Evolutionary conservation across 1,139 yeast genomes (phyloP), one percentile per base, ranked within the genome.

Genomic region (Yamadazyma diospyri): DNA sequence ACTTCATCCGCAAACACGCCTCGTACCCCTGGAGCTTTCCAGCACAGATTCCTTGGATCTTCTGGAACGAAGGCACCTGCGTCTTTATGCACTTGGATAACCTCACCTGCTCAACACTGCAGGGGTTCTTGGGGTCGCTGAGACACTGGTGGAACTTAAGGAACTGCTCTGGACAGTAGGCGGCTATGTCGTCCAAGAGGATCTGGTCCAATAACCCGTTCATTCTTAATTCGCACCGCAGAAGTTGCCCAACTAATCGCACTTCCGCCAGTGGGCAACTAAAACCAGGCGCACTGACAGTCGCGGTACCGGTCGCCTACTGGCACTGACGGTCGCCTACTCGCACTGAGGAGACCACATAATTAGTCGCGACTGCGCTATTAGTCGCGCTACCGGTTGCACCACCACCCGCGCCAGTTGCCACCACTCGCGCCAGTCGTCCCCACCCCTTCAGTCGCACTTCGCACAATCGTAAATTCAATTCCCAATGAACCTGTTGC

Each of bases 81-180:
- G 64, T 59, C 47, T 66, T 69, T 40, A 81, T 81, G 53, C 89
- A 81, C 24, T 53, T 49, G 15, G 81, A 70, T 38, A 81, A 62
- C 15, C 58, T 58, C 23, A 55, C 51, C 52, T 80, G 88, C 44
- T 76, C 72, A 25, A 52, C 48, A 1, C 57, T 53, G 47, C 89
- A 81, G 34, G 61, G 55, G 35, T 65, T 48, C 26, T 69, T 64
- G 35, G 78, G 61, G 30, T 51, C 50, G 18, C 67, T 61, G 62
- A 81, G 69, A 46, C 89, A 81, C 44, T 72, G 74, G 54, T 81
- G 86, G 55, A 78, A 80, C 16, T 69, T 70, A 34, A 81, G 57
- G 45, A 81, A 80, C 47, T 73, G 72, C 41, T 71, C 76, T 1
- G 88, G 87, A 51, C 89, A 81, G 45, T 65, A 59, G 34, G 74